phyloP scores from a whole-genome alignment of 441 rosid species.

The Populus hybrid region DNA sequence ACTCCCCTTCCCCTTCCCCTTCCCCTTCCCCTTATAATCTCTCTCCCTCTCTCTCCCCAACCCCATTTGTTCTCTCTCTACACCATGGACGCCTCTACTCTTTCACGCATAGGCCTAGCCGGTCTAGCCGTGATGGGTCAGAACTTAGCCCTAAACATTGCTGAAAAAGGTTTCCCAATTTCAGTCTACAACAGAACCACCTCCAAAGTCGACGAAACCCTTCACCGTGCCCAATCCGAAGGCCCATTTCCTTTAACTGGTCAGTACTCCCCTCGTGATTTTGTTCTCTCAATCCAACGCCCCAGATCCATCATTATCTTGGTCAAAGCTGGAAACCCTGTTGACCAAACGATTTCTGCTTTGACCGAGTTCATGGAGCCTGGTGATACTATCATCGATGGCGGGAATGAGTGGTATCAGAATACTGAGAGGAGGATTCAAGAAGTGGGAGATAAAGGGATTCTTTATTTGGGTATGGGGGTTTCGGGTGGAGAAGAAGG shows the following conservation, averaged over 20 bases:
- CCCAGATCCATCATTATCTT: conserved; percentile 92
- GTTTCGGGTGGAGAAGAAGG: conserved; percentile 98
- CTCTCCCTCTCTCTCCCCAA: neutral
- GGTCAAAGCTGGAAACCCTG: conserved; percentile 92
- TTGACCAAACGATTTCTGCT: conserved; percentile 82
- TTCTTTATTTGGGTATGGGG: conserved; percentile 90
- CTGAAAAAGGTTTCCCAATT: conserved; percentile 92
- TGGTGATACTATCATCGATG: conserved; percentile 87
- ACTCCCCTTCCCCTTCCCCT: neutral
- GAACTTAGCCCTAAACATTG: conserved; percentile 84
- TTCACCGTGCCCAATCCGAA: conserved; percentile 62
- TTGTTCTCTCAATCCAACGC: conserved; percentile 76
- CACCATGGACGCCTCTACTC: conserved; percentile 49
- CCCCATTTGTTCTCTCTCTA: conserved; percentile 2
- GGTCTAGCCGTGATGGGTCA: conserved; percentile 98
- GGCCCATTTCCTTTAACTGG: conserved; percentile 78
- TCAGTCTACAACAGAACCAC: conserved; percentile 89
- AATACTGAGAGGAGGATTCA: conserved; percentile 88
- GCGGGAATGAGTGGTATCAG: conserved; percentile 93
- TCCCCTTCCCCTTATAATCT: neutral
- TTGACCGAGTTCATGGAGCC: conserved; percentile 74
- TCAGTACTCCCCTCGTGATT: conserved; percentile 71
- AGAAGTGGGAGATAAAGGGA: conserved; percentile 51
- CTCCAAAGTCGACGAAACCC: conserved; percentile 85
- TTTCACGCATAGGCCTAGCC: conserved; percentile 75